These are phyloP conservation scores for Dioszegia crocea DNA, from an alignment of 768 basidiomycete genomes.

Conservation along the genomic window DNA sequence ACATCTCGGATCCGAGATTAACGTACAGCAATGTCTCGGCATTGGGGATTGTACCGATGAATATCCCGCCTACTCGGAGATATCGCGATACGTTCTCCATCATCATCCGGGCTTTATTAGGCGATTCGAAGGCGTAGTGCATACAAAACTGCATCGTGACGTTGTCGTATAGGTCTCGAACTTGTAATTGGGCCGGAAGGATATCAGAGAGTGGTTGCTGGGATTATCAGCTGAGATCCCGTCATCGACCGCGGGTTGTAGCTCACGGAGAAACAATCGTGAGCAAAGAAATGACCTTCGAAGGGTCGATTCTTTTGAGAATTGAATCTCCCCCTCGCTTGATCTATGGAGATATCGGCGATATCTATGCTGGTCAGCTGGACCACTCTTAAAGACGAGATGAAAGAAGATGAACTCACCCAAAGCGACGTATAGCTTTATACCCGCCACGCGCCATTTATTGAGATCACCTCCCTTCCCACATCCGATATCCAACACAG, in stretches of 20 bases:
- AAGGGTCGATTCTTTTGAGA: conserved; percentile 58
- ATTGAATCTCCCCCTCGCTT: conserved; percentile 71
- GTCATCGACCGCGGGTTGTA: not conserved
- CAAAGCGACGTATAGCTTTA: conserved; percentile 72
- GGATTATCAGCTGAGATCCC: not conserved
- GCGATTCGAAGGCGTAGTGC: conserved; percentile 98
- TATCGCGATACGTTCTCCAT: conserved; percentile 78
- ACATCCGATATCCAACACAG: conserved; percentile 92
- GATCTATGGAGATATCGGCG: conserved; percentile 78
- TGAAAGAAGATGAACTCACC: conserved; percentile 56
- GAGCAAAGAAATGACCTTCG: conserved; percentile 71
- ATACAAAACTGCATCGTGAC: conserved; percentile 99
- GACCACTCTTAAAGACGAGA: not conserved
- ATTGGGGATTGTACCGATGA: conserved; percentile 96
- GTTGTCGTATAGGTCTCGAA: conserved; percentile 76
- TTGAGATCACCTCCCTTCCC: conserved; percentile 98
- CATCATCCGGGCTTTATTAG: conserved; percentile 82
- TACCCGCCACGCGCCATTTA: conserved; percentile 87
- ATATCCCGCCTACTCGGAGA: conserved; percentile 78
- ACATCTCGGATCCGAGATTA: not conserved
- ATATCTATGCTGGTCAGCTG: conserved; percentile 60
- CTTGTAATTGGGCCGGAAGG: conserved; percentile 59
- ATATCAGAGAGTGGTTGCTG: conserved; percentile 63
- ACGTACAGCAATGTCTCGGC: conserved; percentile 75
- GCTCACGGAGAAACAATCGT: conserved; percentile 76